Conservation (phyloP, 2,329 filamentous ascomycete genomes). For the Curvularia sp. region DNA sequence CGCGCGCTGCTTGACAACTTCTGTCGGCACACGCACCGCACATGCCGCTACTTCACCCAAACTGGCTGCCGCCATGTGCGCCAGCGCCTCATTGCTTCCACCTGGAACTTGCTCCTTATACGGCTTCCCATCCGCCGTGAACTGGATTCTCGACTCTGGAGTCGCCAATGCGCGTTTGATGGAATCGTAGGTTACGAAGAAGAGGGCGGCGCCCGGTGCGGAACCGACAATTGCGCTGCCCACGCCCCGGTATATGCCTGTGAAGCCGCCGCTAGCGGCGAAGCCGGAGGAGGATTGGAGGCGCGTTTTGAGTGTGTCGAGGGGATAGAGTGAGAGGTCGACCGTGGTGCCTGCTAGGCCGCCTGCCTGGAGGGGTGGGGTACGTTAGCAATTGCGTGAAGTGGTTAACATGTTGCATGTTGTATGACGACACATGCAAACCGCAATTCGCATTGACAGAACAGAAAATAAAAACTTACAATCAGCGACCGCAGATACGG, state of each 20-base stretch:
- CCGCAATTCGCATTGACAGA: background rate
- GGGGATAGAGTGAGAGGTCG: slow-evolving; percentile 94
- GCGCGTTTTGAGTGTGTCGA: slow-evolving; percentile 98
- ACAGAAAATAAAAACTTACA: slow-evolving; percentile 38
- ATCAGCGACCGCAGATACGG: slow-evolving; percentile 58
- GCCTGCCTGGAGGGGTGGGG: slow-evolving; percentile 68
- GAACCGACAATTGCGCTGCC: slow-evolving; percentile 89
- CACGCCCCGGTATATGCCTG: slow-evolving; percentile 90
- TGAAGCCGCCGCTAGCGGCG: slow-evolving; percentile 83
- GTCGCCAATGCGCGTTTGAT: slow-evolving; percentile 56
- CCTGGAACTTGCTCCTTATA: slow-evolving; percentile 25
- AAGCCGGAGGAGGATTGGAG: slow-evolving; percentile 84
- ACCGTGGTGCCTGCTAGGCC: slow-evolving; percentile 93
- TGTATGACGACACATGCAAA: background rate
- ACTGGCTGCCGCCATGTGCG: slow-evolving; percentile 84
- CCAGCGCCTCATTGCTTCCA: slow-evolving; percentile 40
- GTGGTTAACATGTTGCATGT: background rate
- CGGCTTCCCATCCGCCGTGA: slow-evolving; percentile 41
- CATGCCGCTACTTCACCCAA: slow-evolving; percentile 92
- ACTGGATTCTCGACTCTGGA: slow-evolving; percentile 17
- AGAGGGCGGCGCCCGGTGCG: slow-evolving; percentile 91
- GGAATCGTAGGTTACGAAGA: slow-evolving; percentile 94
- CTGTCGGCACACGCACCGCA: slow-evolving; percentile 88
- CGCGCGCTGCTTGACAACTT: slow-evolving; percentile 95
- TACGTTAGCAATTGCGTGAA: background rate